Evolutionary conservation across 768 basidiomycete species (phyloP), one percentile per base, ranked within the genome.

Genomic region (Hypsizygus marmoreus): DNA sequence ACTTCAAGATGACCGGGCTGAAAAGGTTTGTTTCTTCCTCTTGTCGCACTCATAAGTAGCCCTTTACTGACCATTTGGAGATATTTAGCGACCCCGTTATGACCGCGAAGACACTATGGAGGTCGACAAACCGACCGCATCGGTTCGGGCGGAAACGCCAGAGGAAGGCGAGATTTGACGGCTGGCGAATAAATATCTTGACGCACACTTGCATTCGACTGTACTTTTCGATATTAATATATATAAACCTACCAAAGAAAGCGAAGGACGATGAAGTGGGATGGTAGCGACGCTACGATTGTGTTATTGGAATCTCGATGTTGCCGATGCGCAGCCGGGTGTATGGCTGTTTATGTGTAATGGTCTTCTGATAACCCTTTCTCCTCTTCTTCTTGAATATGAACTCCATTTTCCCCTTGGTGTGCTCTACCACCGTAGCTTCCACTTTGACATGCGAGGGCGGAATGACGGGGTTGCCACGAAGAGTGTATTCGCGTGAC

Each of bases 341-440:
- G 72, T 90, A 98, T 2, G 87, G 88, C 63, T 94, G 92, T 68
- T 97, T 98, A 67, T 92, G 87, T 64, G 82, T 79, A 53, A 97
- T 91, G 6, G 91, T 93, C 71, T 91, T 91, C 70, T 89, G 82
- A 71, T 98, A 98, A 8, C 95, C 94, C 75, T 98, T 97, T 84
- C 97, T 85, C 70, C 94, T 74, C 76, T 98, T 99, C 75, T 95
- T 95, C 77, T 97, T 97, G 71, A 95, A 82, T 43, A 90, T 88
- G 57, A 75, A 78, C 69, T 95, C 89, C 89, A 98, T 88, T 42
- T 80, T 78, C 6, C 92, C 90, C 66, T 95, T 97, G 32, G 97
- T 98, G 63, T 99, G 95, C 68, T 99, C 97, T 35, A 98, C 70
- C n/a, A 99, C 93, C 16, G 91, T 97, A 13, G 94, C 86, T 54